phyloP scores from a whole-genome alignment of 345 rosid species.

The Citropsis articulata region DNA sequence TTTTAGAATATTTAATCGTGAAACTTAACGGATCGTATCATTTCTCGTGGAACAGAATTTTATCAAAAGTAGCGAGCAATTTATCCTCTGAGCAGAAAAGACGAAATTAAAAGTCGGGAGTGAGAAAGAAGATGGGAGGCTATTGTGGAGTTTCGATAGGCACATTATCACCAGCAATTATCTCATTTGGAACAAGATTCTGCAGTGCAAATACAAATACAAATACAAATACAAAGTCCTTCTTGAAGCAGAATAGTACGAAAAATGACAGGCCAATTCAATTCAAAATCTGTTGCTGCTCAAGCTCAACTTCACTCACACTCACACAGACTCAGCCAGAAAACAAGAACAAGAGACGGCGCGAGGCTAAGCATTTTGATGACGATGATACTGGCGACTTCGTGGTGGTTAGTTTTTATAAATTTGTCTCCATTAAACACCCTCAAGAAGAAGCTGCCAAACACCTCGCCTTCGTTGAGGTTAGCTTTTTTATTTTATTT shows the following conservation, averaged over 20 bases:
- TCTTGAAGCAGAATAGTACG: not conserved
- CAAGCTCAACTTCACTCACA: not conserved
- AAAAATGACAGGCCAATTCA: no score
- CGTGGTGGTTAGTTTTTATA: conserved; percentile 76
- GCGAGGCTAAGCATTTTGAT: not conserved
- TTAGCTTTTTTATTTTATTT: not conserved
- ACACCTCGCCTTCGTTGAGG: conserved; percentile 69
- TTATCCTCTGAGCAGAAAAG: no score
- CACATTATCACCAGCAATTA: not conserved
- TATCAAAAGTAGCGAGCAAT: no score
- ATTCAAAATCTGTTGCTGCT: not conserved
- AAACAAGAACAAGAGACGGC: not conserved
- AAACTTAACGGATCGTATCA: no score
- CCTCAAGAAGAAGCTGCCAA: conserved; percentile 63
- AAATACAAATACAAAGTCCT: not conserved
- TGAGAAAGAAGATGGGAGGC: not conserved
- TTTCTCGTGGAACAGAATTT: no score
- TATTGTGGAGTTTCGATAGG: not conserved
- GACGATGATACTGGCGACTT: conserved; percentile 35
- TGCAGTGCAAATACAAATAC: not conserved
- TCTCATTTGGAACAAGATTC: not conserved
- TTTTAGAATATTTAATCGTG: no score
- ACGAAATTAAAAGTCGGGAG: not conserved
- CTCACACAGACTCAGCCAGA: not conserved
- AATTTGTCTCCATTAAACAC: conserved; percentile 55